Conservation (phyloP, 306 rosid genomes). For the Hippophae gyantsensis region DNA sequence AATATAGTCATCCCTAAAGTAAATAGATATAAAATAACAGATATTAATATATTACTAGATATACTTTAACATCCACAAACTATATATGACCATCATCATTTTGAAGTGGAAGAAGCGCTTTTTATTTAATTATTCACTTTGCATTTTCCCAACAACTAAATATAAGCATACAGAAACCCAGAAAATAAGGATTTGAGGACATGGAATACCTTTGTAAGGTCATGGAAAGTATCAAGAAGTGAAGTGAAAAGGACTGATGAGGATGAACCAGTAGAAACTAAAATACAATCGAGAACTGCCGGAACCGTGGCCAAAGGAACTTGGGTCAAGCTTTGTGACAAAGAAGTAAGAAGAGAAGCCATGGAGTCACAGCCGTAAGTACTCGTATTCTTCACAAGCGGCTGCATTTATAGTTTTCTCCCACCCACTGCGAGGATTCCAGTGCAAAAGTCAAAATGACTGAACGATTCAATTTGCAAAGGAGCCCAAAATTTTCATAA, state of each 20-base stretch:
- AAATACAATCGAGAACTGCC: conserved; percentile 59
- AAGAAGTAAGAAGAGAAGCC: conserved; percentile 41
- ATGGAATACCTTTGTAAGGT: conserved; percentile 38
- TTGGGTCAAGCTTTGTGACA: conserved; percentile 46
- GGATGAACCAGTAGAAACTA: conserved; percentile 54
- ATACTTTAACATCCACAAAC: no score
- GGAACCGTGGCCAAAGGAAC: conserved; percentile 68
- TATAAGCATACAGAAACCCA: not conserved
- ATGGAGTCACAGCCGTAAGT: conserved; percentile 22
- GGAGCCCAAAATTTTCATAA: no score
- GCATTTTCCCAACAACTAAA: conserved; percentile 7
- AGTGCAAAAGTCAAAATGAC: not conserved
- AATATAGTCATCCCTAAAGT: no score
- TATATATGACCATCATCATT: not conserved
- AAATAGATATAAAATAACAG: no score
- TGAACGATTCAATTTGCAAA: no score
- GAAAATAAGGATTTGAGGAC: not conserved
- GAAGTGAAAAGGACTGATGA: conserved; percentile 45
- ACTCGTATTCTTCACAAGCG: conserved; percentile 19
- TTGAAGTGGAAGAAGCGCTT: not conserved
- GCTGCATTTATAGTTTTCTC: not conserved
- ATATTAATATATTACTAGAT: no score
- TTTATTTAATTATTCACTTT: not conserved
- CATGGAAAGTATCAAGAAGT: conserved; percentile 43
- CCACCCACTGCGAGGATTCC: not conserved